phyloP scores from a whole-genome alignment of 2,329 filamentous ascomycete species.

The Beauveria asiatica region DNA sequence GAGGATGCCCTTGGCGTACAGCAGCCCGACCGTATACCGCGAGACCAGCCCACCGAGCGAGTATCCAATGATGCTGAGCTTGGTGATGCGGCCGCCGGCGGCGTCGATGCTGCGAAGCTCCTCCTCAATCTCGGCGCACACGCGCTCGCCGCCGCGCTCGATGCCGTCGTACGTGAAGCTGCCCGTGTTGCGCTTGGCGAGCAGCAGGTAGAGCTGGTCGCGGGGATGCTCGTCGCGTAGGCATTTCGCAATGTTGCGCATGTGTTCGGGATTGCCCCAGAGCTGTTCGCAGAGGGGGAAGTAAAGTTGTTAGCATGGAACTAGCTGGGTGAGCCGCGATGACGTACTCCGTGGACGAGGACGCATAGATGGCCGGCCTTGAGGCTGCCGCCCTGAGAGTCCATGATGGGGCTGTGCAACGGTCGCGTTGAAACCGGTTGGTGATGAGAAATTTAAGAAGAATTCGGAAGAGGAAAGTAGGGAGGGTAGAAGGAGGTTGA shows the following conservation, averaged over 20 bases:
- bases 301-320: neutral
- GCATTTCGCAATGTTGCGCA: slow-evolving; percentile 57
- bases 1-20: slow-evolving; percentile 73
- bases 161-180: slow-evolving; percentile 65
- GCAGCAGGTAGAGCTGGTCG: slow-evolving; percentile 60
- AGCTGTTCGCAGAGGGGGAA: slow-evolving; percentile 34
- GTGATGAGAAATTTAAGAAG: neutral
- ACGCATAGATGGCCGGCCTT: slow-evolving; percentile 66
- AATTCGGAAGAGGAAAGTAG: too few species aligned
- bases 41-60: slow-evolving; percentile 81
- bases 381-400: slow-evolving; percentile 40
- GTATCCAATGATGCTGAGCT: slow-evolving; percentile 83
- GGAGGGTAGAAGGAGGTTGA: neutral
- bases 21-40: slow-evolving; percentile 75
- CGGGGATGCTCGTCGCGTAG: slow-evolving; percentile 52
- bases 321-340: slow-evolving; percentile 6
- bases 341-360: slow-evolving; percentile 64
- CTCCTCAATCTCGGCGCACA: slow-evolving; percentile 59
- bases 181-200: slow-evolving; percentile 64
- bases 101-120: slow-evolving; percentile 47
- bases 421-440: neutral
- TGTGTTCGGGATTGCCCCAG: slow-evolving; percentile 72
- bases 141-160: slow-evolving; percentile 58
- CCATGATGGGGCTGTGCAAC: neutral
- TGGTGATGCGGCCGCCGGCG: slow-evolving; percentile 63